Evolutionary conservation across 2,329 filamentous ascomycete species (phyloP).

Genomic region (Sporothrix pallida): DNA sequence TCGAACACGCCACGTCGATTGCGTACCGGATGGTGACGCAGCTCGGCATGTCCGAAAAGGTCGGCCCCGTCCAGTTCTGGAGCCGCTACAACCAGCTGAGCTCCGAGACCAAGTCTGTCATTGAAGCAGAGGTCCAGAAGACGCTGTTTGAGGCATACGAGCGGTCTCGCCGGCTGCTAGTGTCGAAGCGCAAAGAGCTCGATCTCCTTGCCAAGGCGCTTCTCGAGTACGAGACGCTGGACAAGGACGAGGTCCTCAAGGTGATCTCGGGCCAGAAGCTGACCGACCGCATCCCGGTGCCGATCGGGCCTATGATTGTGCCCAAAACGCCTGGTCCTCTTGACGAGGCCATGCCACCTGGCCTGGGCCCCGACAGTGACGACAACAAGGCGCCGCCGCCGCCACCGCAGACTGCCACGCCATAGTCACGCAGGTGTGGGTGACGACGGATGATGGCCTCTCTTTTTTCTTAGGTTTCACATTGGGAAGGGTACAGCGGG

Average conservation of each 20-base stretch:
- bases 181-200: constrained; percentile 78
- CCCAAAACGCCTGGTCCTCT: constrained; percentile 50
- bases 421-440: constrained; percentile 7
- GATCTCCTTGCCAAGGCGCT: constrained; percentile 87
- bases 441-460: background rate
- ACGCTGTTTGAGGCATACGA: constrained; percentile 81
- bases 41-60: constrained; percentile 84
- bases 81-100: constrained; percentile 82
- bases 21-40: constrained; percentile 88
- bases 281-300: constrained; percentile 67
- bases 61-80: constrained; percentile 89
- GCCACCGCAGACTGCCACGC: constrained; percentile 34
- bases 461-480: background rate
- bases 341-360: constrained; percentile 35
- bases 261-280: constrained; percentile 87
- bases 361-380: constrained; percentile 25
- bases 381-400: constrained; percentile 37
- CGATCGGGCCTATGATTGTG: constrained; percentile 68
- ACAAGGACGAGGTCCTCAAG: constrained; percentile 86
- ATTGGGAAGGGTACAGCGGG: background rate
- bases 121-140: constrained; percentile 86
- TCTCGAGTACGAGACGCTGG: constrained; percentile 91
- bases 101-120: constrained; percentile 81
- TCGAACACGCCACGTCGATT: constrained; percentile 78
- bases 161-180: constrained; percentile 74